Conservation (phyloP, 2,329 filamentous ascomycete genomes). For the Clonostachys byssicola region DNA sequence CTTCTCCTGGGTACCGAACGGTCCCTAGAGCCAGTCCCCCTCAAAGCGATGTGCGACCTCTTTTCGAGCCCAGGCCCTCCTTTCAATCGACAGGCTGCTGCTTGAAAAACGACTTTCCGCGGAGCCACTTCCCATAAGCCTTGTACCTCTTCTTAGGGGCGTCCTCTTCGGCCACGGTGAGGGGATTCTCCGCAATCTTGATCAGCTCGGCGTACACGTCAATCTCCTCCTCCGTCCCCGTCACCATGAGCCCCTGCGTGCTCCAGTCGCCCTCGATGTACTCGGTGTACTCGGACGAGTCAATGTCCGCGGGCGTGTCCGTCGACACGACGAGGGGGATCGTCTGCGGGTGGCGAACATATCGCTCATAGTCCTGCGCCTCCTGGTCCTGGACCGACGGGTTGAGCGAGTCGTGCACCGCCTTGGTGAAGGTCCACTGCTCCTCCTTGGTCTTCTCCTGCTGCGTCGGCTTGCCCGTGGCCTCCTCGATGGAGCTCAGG, state of each 20-base stretch:
- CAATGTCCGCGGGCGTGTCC: conserved; percentile 56
- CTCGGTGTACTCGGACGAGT: conserved; percentile 68
- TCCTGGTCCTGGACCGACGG: conserved; percentile 75
- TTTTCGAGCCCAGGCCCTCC: background rate
- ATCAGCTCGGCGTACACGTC: conserved; percentile 73
- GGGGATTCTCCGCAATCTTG: conserved; percentile 71
- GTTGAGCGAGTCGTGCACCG: conserved; percentile 81
- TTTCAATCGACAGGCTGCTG: conserved; percentile 64
- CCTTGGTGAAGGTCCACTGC: conserved; percentile 84
- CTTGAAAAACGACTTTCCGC: conserved; percentile 94
- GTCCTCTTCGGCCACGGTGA: conserved; percentile 87
- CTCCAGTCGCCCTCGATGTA: conserved; percentile 71
- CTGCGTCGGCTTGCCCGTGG: conserved; percentile 49
- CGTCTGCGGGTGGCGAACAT: conserved; percentile 84
- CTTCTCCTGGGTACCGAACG: background rate
- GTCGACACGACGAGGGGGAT: conserved; percentile 77
- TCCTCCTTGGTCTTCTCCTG: conserved; percentile 77
- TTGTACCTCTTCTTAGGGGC: conserved; percentile 92
- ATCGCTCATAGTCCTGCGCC: conserved; percentile 80
- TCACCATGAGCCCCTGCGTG: conserved; percentile 49
- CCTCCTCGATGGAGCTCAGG: background rate
- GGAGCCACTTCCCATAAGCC: conserved; percentile 91
- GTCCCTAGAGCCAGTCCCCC: no score
- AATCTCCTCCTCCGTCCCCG: conserved; percentile 38
- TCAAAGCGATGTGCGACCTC: no score